Base-by-base conservation (phyloP, 345 rosid genomes). In the Eucalyptus cloeziana region DNA sequence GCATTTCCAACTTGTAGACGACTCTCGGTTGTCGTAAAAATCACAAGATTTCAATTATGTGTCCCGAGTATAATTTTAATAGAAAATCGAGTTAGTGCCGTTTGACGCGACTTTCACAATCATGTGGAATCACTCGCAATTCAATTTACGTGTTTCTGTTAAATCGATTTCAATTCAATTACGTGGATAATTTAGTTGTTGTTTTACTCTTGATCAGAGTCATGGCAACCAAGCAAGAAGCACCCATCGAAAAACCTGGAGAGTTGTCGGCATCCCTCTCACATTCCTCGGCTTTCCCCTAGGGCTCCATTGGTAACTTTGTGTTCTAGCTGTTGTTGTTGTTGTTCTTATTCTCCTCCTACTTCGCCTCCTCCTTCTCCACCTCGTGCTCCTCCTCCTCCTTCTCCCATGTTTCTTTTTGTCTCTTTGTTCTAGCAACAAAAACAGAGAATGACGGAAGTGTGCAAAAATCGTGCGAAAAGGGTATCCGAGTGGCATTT, bases 71-170 rank as follows among this genome's bases (percentile, higher is more conserved):
- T 17, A 51, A 7, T 51, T 51, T 51, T 4, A 51, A 51, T 51
- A 17, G 9, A 52, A 52, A 52, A 52, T 19, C 0, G 4, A 4
- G 4, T 17, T 52, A 52, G 1, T 52, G 9, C 2, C 8, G 0
- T 52, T 17, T 0, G 4, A 17, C 4, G 4, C 1, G 4, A 17
- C 4, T 52, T 52, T 52, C 8, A 8, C 4, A 51, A 17, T 51
- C 22, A 51, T 6, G 8, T 0, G 8, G 1, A 51, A 51, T 51
- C 54, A 51, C 0, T 0, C 1, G 0, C 9, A 52, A 52, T 52
- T 52, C 9, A 52, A 52, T 52, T 52, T 52, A 19, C 1, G 0
- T 52, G 56, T 7, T 52, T 52, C 2, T 0, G 4, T 52, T 0
- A 4, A 19, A 19, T 52, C 1, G 0, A 52, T 0, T 0, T 0